Percentiles rank a stretch among this genome's conserved stretches.
Conservation (phyloP, 2,329 filamentous ascomycete species). For the Phyllosticta citrichinensis region DNA sequence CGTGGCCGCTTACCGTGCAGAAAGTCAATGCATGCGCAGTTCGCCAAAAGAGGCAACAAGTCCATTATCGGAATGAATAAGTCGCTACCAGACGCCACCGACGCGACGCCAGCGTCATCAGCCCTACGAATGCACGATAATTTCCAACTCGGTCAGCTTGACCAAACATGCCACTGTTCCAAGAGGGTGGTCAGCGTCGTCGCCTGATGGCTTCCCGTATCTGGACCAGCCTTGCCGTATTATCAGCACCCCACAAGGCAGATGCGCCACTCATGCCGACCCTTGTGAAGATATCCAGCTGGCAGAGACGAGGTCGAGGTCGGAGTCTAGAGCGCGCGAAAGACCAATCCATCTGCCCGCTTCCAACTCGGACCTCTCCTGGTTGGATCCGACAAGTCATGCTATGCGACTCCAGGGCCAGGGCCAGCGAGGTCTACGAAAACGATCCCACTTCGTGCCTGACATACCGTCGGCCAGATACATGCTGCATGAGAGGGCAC, state of each 20-base stretch:
- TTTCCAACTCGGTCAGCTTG: background rate
- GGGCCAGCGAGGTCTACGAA: too few species aligned
- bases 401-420: too few species aligned
- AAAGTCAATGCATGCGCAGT: background rate
- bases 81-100: background rate
- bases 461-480: too few species aligned
- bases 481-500: too few species aligned
- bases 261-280: background rate
- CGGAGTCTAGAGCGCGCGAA: background rate
- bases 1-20: background rate
- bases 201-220: background rate
- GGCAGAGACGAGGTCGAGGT: background rate
- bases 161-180: background rate
- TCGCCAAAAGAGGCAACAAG: background rate
- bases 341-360: background rate
- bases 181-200: background rate
- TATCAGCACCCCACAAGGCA: background rate
- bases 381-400: too few species aligned
- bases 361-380: too few species aligned
- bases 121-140: background rate
- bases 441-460: too few species aligned
- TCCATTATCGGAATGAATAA: background rate
- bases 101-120: background rate
- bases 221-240: background rate
- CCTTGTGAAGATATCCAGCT: background rate